Evolutionary conservation across 1,284 basidiomycete species (phyloP), one percentile per base, ranked within the genome.

Genomic region (Gomphus bonarii): DNA sequence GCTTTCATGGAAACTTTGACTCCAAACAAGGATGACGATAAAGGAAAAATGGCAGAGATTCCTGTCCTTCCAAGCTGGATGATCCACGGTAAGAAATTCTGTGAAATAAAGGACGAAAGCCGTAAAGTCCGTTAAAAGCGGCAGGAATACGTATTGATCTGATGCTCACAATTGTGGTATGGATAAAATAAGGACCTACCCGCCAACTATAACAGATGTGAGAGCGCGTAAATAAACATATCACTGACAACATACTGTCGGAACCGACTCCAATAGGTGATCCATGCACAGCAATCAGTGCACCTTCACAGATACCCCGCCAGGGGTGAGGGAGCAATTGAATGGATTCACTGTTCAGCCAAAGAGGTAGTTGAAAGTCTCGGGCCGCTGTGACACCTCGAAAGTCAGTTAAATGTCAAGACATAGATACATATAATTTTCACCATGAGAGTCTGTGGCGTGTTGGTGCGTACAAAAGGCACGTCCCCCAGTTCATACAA

Each of bases 121-220:
- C 80, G 65, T 86, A 91, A 12, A 85, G 63, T 1, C 84, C 85
- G 61, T 76, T 79, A 61, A 85, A 79, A 0, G 80, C 74, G 5
- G 82, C 70, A 4, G 89, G 89, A 55, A 88, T 84, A 16, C 86
- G 82, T 57, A 88, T 69, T 16, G 83, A 85, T 7, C 82, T 82
- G 58, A 61, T 35, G 28, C n/a, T 3, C 36, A 38, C 14, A 40
- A 8, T 12, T 33, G 31, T 16, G 14, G 38, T 16, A 16, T 40
- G 38, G 38, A 16, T 6, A 16, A 3, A 2, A 40, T 10, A n/a
- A n/a, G 7, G 10, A 54, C 66, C 48, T 60, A 76, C 69, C 85
- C 85, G 51, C 85, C 85, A 36, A 87, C 53, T 55, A 38, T 50
- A 25, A 7, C n/a, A n/a, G n/a, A 33, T 10, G 16, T 20, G 28